Evolutionary conservation across 1,139 yeast species (phyloP), one percentile per base, ranked within the genome.

Genomic region (Entelexis paramagnoliae): DNA sequence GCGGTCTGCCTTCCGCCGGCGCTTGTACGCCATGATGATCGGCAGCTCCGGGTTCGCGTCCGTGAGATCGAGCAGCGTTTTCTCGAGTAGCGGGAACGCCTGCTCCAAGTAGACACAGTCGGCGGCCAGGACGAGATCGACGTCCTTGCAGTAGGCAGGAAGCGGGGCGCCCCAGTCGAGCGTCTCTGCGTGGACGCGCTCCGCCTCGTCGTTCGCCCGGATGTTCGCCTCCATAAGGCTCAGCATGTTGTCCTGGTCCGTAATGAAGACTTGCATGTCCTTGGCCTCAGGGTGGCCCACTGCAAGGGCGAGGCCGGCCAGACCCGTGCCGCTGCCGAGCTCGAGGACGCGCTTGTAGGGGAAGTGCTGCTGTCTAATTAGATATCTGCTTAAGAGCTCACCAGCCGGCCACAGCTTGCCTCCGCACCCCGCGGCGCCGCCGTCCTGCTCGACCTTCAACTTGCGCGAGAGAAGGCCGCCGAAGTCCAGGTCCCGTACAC

Each of bases 381-480:
- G 55, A 54, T 75, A 77, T 41, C 73, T 66, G 8, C 79, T 70
- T 16, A 77, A 62, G 33, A 76, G 64, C 52, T 76, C 78, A 7
- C 81, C 81, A 8, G 81, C 80, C 1, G 78, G 71, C 81, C 81
- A 77, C 6, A 77, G 66, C 53, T 75, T 74, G 5, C 81, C 81
- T n/a, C 81, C 81, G 60, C 81, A 77, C 1, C 81, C 81, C 10
- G 72, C 62, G 1, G 72, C 76, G 4, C 81, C 81, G 39, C 80
- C 80, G 59, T 77, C 81, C 55, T 75, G 78, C 52, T 66, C 68
- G 30, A 77, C 72, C 54, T 66, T 63, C 28, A 77, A 63, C 0
- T 73, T 71, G 5, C 63, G 64, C 1, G 58, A 49, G 17, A 74
- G 59, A 34, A 71, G 62, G 0, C 75, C 76, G 44, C 70, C 72